Evolutionary conservation across 768 basidiomycete species (phyloP).

Genomic region (Dentipellis sp.): DNA sequence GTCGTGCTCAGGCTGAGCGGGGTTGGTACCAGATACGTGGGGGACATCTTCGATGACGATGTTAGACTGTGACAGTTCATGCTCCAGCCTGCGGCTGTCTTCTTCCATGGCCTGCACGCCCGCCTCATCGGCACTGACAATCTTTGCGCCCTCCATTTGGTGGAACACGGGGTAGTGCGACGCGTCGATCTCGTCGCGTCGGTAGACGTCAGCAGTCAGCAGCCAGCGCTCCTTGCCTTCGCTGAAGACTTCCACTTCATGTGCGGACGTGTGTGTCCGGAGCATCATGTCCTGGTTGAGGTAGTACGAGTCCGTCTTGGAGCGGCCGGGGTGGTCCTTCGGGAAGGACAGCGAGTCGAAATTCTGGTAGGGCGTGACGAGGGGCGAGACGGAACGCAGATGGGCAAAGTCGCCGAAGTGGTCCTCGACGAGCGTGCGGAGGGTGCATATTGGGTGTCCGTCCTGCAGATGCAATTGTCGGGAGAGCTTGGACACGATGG

Average conservation of each 20-base stretch:
- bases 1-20: conserved; percentile 72
- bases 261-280: conserved; percentile 96
- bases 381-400: conserved; percentile 70
- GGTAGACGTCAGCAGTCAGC: conserved; percentile 92
- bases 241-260: conserved; percentile 88
- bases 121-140: conserved; percentile 53
- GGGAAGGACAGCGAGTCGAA: conserved; percentile 98
- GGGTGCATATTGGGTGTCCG: conserved; percentile 79
- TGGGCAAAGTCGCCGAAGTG: conserved; percentile 73
- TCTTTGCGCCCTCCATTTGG: conserved; percentile 91
- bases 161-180: conserved; percentile 98
- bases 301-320: conserved; percentile 91
- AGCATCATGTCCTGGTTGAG: conserved; percentile 86
- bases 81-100: conserved; percentile 58
- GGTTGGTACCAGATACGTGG: conserved; percentile 65
- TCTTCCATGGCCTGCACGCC: conserved; percentile 57
- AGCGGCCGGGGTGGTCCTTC: conserved; percentile 84
- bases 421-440: conserved; percentile 74
- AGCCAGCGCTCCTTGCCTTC: conserved; percentile 77
- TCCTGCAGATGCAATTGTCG: conserved; percentile 67
- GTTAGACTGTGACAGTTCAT: conserved; percentile 56
- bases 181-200: conserved; percentile 95
- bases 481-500: conserved; percentile 76
- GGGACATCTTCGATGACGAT: conserved; percentile 86
- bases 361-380: conserved; percentile 87